Evolutionary conservation across 1,284 basidiomycete genomes (phyloP).

Genomic region (Pseudozyma sp.): DNA sequence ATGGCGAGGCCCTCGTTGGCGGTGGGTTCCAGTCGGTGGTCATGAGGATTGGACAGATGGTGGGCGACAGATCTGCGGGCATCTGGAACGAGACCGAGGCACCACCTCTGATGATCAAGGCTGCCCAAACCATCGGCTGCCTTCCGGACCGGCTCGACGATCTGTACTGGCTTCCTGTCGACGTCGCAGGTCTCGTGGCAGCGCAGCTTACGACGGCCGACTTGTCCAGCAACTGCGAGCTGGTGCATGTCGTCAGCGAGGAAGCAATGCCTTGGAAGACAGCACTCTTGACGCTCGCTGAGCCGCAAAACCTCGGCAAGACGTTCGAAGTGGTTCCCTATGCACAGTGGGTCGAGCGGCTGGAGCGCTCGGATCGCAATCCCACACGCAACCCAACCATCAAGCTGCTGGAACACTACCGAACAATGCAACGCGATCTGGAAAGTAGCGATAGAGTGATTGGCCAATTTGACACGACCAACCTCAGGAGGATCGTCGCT

Average conservation of each 20-base stretch:
- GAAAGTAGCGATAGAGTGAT: not conserved
- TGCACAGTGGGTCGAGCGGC: conserved; percentile 72
- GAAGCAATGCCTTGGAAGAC: conserved; percentile 69
- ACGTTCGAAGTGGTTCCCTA: conserved; percentile 80
- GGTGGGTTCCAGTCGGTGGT: conserved; percentile 38
- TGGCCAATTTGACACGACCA: conserved; percentile 24
- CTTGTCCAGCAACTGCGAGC: conserved; percentile 6
- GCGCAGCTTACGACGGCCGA: conserved; percentile 71
- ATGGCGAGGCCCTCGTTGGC: conserved; percentile 63
- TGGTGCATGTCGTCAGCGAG: conserved; percentile 41
- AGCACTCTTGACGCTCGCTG: conserved; percentile 75
- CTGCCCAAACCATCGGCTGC: conserved; percentile 71
- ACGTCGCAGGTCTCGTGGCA: conserved; percentile 73
- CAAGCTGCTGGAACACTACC: conserved; percentile 72
- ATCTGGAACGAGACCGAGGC: conserved; percentile 76
- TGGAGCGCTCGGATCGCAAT: conserved; percentile 71
- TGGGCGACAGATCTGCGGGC: conserved; percentile 73
- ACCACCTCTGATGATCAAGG: conserved; percentile 69
- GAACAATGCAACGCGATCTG: conserved; percentile 63
- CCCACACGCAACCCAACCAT: conserved; percentile 72
- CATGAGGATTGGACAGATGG: conserved; percentile 72
- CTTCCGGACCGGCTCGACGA: conserved; percentile 72
- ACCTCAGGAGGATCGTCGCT: conserved; percentile 13
- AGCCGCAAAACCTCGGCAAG: conserved; percentile 74
- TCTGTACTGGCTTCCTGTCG: conserved; percentile 75